Percentiles rank a stretch among this genome's conserved stretches.
These are phyloP conservation scores for Arachis monticola DNA, from an alignment of 331 rosid genomes.

Conservation along the genomic window DNA sequence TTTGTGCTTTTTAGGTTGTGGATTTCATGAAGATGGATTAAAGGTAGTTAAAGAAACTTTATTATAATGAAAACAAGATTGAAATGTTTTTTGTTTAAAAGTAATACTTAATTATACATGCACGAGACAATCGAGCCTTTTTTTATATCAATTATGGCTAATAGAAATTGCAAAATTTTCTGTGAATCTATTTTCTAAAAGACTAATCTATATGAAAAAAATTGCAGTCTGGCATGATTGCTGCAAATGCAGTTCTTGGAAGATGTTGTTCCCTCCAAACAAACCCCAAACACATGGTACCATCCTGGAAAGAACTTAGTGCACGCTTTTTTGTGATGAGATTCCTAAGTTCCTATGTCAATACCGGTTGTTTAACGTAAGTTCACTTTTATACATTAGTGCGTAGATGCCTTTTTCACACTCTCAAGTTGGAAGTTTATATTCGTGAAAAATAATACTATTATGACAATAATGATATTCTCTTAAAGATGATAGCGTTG, in stretches of 20 bases:
- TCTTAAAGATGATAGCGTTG: neutral
- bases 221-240: conserved; percentile 83
- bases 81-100: neutral
- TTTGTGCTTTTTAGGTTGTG: conserved; percentile 69
- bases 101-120: neutral
- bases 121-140: neutral
- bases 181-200: neutral
- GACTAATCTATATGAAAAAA: conserved; percentile 29
- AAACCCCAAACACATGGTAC: conserved; percentile 90
- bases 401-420: neutral
- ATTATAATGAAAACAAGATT: neutral
- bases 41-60: conserved; percentile 53
- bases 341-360: conserved; percentile 64
- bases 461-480: too few relatives aligned
- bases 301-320: conserved; percentile 73
- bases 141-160: neutral
- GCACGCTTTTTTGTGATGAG: conserved; percentile 73
- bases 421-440: neutral
- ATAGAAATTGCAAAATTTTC: neutral
- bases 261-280: conserved; percentile 52
- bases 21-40: conserved; percentile 44
- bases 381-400: conserved; percentile 34
- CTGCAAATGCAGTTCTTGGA: conserved; percentile 76
- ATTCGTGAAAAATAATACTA: too few relatives aligned
- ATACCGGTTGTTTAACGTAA: conserved; percentile 79